Base-by-base conservation (phyloP, 768 basidiomycete species). In the Leccinum pellstonianum region DNA sequence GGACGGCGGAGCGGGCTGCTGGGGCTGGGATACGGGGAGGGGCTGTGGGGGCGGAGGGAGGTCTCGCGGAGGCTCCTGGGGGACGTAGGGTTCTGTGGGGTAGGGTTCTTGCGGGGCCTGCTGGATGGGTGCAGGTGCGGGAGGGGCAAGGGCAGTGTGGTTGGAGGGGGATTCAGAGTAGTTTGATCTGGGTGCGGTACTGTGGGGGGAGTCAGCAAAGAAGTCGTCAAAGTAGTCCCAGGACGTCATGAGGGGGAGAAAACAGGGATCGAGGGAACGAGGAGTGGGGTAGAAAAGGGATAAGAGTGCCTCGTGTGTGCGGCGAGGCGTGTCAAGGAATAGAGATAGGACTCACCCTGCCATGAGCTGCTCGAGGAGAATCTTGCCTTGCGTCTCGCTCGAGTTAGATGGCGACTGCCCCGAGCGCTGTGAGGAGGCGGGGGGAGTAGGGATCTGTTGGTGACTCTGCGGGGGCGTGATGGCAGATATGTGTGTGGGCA, bases 291-390 rank as follows among this genome's bases (percentile, higher is more conserved):
- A 61, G 67, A 69, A 68, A 66, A 72, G 63, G 65, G 43, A 38
- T 19, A 14, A 19, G 6, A 52, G 51, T 4, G 69, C 70, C 68
- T 73, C 64, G 67, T 71, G 70, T 64, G 57, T 48, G 58, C 48
- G 68, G 70, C 62, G 72, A 71, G 70, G 62, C 64, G 19, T 29
- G 52, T 33, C 46, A 47, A 21, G 50, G 27, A 21, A 35, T 14
- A 38, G 50, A 21, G 58, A 29, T 57, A 15, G 60, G 15, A 79
- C 87, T 76, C 70, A 93, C 91, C 88, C 87, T 58, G 85, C 79
- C 86, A 93, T 90, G 60, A 93, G 77, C 69, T 91, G 88, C 64
- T 93, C 91, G 61, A 93, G 75, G 64, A 93, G 71, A 61, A 86
- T 78, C 75, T 91, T 90, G 58, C 87, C 86, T 70, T 90, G 88